Evolutionary conservation across 345 rosid genomes (phyloP), one percentile per base, ranked within the genome.

Genomic region (Eucalyptus brandiana): DNA sequence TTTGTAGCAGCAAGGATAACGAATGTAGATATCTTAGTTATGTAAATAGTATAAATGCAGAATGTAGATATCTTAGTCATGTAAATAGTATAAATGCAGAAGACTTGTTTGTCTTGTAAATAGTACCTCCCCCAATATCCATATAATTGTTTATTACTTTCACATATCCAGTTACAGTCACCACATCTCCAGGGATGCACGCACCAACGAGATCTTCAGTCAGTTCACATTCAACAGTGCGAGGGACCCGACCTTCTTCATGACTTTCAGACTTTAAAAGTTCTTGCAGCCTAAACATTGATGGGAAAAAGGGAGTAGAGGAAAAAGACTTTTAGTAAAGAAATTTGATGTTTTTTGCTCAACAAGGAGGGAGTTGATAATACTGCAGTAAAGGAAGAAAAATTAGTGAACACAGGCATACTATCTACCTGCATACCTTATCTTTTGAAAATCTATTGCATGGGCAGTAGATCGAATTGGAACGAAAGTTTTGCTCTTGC

Each of bases 121-220:
- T 42, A 87, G 50, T 92, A 97, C 99, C 99, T 96, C 99, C 99
- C 67, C 99, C 99, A 88, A 97, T 96, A 89, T 98, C 99, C 97
- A 95, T 94, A 94, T 95, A 97, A 90, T 95, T 95, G 90, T 96
- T 97, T 60, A 96, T 96, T 76, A 95, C 98, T 92, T 94, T 96
- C 91, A 98, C 94, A 91, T 97, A 96, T 89, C 99, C 99, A 91
- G 97, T 95, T 89, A 98, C 98, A 87, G 98, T 98, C 89, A 97
- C 98, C 88, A 97, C 99, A 93, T 97, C 99, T 89, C 99, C 99
- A 90, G 99, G 99, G 90, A 97, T 97, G 92, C 99, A 98, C 7
- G 93, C 90, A 91, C 95, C 98, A 89, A 96, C 98, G 88, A 97
- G 97, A 93, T 98, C 99, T 93, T 96, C 98, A 76, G 93, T 95